Base-by-base conservation (phyloP, 2,329 filamentous ascomycete genomes). In the Ophidiomyces ophidiicola region DNA sequence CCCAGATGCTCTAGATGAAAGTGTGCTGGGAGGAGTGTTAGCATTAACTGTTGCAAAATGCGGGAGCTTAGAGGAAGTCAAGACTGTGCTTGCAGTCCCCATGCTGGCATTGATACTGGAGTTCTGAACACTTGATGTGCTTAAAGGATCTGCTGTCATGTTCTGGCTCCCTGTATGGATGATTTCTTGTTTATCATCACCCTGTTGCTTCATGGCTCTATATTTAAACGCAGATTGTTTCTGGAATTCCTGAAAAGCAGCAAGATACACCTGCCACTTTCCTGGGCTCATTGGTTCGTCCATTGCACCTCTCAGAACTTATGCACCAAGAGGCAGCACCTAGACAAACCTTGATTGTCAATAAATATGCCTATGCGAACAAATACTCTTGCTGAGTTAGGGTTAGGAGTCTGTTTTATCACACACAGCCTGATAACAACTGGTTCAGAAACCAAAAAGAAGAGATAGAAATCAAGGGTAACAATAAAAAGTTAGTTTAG, bases 231-330 rank as follows among this genome's bases (percentile, higher is more conserved):
- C 26, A 14, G 38, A 15, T 14, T 41, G n/a, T 5, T 15, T 24
- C 12, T 41, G 23, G 24, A 41, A 41, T 23, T 17, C 18, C 3
- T 23, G 24, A 25, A 36, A 35, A 18, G 38, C 38, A 15, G 32
- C 32, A 12, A 35, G 7, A 14, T 32, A 38, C 10, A 25, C 32
- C 14, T 30, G 15, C 31, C 32, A 42, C 20, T 32, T 19, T 23
- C 17, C 23, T 12, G 39, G 32, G 6, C 3, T 33, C 39, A 36
- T 33, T 19, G 15, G 6, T 5, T 24, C 30, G 8, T 31, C 25
- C 39, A 41, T 31, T 3, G 34, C 25, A 17, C 6, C 10, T 19
- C 6, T 3, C 7, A 5, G 7, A 15, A 8, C 35, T 11, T 7
- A 24, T 5, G 19, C 6, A 38, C 14, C n/a, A n/a, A n/a, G n/a